Conservation (phyloP, 306 rosid species). For the Cucumis melo region DNA sequence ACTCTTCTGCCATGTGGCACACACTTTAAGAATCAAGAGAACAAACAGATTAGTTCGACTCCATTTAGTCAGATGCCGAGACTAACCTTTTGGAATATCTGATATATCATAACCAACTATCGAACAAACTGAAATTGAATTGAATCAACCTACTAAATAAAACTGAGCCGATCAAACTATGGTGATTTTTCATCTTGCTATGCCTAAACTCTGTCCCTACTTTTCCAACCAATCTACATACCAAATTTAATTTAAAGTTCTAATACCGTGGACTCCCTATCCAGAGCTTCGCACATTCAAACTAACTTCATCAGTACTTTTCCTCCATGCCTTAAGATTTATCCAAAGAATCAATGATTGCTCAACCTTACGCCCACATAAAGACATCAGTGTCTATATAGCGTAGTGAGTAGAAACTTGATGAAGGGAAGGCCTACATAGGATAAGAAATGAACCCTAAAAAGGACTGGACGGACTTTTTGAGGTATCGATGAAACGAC, state of each 20-base stretch:
- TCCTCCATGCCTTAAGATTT: background rate
- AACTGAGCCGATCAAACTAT: background rate
- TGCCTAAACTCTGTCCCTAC: background rate
- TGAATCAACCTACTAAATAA: background rate
- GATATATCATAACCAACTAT: background rate
- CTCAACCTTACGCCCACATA: background rate
- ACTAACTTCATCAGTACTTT: background rate
- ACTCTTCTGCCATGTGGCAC: slow-evolving; percentile 30
- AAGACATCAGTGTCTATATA: background rate
- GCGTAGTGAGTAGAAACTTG: no score
- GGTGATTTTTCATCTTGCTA: background rate
- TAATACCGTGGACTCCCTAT: slow-evolving; percentile 3
- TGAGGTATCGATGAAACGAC: background rate
- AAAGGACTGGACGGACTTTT: background rate
- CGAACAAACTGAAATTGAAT: background rate
- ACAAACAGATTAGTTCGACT: background rate
- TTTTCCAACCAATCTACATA: slow-evolving; percentile 15
- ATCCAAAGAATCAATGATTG: background rate
- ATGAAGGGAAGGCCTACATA: background rate
- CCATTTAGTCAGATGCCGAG: background rate
- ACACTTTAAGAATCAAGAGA: background rate
- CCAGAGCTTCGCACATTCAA: background rate
- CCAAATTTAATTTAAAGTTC: background rate
- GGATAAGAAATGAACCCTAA: background rate
- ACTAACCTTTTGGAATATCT: background rate